phyloP scores from a whole-genome alignment of 176 grass and related monocot species.

The Oryza glumipatula region DNA sequence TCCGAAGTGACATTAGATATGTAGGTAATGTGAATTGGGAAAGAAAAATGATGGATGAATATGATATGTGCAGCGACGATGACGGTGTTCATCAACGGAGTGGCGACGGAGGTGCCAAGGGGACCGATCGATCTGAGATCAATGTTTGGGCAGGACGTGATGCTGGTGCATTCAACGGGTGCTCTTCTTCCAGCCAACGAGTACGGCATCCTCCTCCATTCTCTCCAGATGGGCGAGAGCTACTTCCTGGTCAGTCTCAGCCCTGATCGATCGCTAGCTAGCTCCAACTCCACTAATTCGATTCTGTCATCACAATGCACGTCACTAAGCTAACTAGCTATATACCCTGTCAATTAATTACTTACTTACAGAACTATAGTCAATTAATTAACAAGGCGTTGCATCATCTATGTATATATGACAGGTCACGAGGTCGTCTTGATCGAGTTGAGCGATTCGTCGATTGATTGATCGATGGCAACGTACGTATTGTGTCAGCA shows the following conservation, averaged over 20 bases:
- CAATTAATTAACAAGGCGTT: background rate
- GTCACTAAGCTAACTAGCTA: too few relatives aligned
- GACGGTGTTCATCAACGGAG: conserved; percentile 93
- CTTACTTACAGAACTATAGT: background rate
- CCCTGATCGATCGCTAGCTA: too few relatives aligned
- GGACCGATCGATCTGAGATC: conserved; percentile 79
- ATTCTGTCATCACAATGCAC: too few relatives aligned
- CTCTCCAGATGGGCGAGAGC: conserved; percentile 90
- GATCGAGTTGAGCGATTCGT: background rate
- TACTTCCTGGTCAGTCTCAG: conserved; percentile 74
- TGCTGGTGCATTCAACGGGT: conserved; percentile 74
- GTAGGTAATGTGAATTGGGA: background rate
- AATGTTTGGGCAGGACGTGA: conserved; percentile 78
- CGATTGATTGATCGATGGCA: background rate
- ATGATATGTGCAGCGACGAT: conserved; percentile 48
- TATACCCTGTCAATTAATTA: too few relatives aligned
- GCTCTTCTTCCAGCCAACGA: conserved; percentile 77
- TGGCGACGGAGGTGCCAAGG: conserved; percentile 71
- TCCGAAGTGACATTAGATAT: background rate
- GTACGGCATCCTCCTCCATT: conserved; percentile 72
- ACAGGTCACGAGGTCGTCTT: conserved; percentile 52
- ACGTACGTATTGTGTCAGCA: background rate
- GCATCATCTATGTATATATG: background rate
- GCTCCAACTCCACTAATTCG: too few relatives aligned
- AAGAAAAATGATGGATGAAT: too few relatives aligned